phyloP scores from a whole-genome alignment of 1,284 basidiomycete species.

The Pascua guehoae region DNA sequence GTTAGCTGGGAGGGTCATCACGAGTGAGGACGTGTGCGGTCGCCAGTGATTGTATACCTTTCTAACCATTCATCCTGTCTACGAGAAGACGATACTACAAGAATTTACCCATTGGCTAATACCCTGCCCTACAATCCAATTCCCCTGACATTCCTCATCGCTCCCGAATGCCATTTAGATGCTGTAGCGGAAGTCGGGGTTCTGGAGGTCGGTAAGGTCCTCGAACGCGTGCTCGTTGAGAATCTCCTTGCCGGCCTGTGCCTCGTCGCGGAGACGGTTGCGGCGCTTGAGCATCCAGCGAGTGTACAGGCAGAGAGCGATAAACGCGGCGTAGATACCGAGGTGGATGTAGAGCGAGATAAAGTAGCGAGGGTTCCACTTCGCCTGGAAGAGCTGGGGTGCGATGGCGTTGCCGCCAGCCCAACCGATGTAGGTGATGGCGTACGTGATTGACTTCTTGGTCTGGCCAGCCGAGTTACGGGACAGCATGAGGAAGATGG shows the following conservation, averaged over 20 bases:
- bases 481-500: constrained; percentile 18
- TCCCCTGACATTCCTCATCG: too few species aligned
- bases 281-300: constrained; percentile 21
- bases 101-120: too few species aligned
- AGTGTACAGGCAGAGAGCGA: constrained; percentile 17
- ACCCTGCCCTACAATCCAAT: too few species aligned
- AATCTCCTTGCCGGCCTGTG: constrained; percentile 3
- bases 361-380: constrained; percentile 33
- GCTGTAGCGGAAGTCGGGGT: constrained; percentile 17
- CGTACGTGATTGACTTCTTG: constrained; percentile 18
- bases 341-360: constrained; percentile 37
- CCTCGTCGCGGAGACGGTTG: constrained; percentile 21
- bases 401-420: constrained; percentile 35
- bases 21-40: too few species aligned
- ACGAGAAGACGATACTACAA: too few species aligned
- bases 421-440: constrained; percentile 28
- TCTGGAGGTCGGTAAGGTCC: constrained; percentile 22
- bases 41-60: too few species aligned
- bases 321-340: constrained; percentile 28
- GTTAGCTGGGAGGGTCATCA: too few species aligned
- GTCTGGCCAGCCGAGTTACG: constrained; percentile 23
- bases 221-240: constrained; percentile 20
- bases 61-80: too few species aligned
- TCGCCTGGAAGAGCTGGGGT: constrained; percentile 32
- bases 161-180: neutral